These are phyloP conservation scores for Diplodia seriata DNA, from an alignment of 2,329 filamentous ascomycete species.

Conservation along the genomic window DNA sequence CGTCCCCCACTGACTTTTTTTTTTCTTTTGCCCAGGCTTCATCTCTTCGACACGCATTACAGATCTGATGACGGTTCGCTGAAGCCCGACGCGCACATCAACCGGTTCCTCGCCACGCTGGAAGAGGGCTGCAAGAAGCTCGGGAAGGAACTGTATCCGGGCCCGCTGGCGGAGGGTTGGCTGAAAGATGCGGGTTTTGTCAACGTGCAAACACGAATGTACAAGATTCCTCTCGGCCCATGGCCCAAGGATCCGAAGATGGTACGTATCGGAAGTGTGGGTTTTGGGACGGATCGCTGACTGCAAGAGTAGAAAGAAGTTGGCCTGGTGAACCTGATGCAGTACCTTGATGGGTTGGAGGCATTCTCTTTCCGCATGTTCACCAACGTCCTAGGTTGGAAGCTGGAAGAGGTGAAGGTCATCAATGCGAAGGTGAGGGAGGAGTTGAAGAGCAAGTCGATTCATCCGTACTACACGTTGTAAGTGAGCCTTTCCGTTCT, in stretches of 20 bases:
- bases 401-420: conserved; percentile 53
- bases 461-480: conserved; percentile 45
- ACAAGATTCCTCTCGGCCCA: conserved; percentile 41
- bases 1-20: neutral
- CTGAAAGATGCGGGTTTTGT: conserved; percentile 51
- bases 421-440: conserved; percentile 43
- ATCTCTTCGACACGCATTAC: conserved; percentile 54
- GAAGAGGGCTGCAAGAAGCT: conserved; percentile 25
- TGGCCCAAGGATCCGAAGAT: conserved; percentile 39
- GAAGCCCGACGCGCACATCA: conserved; percentile 28
- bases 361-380: conserved; percentile 53
- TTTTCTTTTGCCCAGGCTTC: conserved; percentile 38
- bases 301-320: conserved; percentile 4
- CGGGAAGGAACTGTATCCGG: conserved; percentile 36
- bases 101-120: conserved; percentile 22
- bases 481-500: conserved; percentile 32
- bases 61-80: conserved; percentile 48
- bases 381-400: conserved; percentile 52
- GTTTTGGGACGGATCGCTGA: neutral
- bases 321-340: conserved; percentile 47
- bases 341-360: conserved; percentile 52
- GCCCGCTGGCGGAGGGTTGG: conserved; percentile 47
- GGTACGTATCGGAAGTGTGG: conserved; percentile 17
- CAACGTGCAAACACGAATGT: conserved; percentile 49
- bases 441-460: conserved; percentile 41